These are phyloP conservation scores for Leptographium wingfieldii DNA, from an alignment of 2,329 filamentous ascomycete species.

Conservation along the genomic window DNA sequence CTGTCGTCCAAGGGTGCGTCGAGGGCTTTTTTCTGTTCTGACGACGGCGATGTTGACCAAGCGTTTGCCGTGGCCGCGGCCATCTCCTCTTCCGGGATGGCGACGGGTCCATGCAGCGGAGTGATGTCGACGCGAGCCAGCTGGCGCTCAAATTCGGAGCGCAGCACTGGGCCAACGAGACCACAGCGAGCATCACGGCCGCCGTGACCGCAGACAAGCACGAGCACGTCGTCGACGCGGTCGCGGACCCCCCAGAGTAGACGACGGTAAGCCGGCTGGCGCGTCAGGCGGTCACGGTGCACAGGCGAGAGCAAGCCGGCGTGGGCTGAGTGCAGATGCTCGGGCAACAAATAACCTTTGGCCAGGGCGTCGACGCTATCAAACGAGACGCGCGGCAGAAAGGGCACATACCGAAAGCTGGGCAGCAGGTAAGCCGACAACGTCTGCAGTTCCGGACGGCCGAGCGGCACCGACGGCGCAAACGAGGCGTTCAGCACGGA, in stretches of 20 bases:
- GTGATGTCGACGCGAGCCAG: slow-evolving; percentile 36
- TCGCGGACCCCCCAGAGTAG: slow-evolving; percentile 45
- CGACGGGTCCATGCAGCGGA: slow-evolving; percentile 33
- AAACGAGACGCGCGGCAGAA: slow-evolving; percentile 50
- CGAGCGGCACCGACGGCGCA: slow-evolving; percentile 38
- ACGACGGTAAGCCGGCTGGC: slow-evolving; percentile 38
- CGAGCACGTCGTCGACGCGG: slow-evolving; percentile 49
- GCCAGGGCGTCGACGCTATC: slow-evolving; percentile 44
- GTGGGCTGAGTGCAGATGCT: slow-evolving; percentile 48
- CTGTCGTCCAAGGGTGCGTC: not conserved
- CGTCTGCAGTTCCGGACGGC: slow-evolving; percentile 32
- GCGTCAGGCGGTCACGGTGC: slow-evolving; percentile 38
- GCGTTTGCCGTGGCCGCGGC: not conserved
- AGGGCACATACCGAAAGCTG: slow-evolving; percentile 67
- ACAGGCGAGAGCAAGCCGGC: slow-evolving; percentile 40
- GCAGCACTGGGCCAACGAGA: slow-evolving; percentile 60
- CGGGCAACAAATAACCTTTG: slow-evolving; percentile 53
- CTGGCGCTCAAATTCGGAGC: slow-evolving; percentile 54
- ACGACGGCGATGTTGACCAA: not conserved
- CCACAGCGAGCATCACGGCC: slow-evolving; percentile 75
- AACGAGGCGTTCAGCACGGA: slow-evolving; percentile 69
- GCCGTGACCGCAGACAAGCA: slow-evolving; percentile 82
- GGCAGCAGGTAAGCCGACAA: slow-evolving; percentile 68
- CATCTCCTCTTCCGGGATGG: slow-evolving; percentile 19
- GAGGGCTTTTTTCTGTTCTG: not conserved